phyloP scores from a whole-genome alignment of 768 basidiomycete genomes.

The Leccinum subtestaceum region DNA sequence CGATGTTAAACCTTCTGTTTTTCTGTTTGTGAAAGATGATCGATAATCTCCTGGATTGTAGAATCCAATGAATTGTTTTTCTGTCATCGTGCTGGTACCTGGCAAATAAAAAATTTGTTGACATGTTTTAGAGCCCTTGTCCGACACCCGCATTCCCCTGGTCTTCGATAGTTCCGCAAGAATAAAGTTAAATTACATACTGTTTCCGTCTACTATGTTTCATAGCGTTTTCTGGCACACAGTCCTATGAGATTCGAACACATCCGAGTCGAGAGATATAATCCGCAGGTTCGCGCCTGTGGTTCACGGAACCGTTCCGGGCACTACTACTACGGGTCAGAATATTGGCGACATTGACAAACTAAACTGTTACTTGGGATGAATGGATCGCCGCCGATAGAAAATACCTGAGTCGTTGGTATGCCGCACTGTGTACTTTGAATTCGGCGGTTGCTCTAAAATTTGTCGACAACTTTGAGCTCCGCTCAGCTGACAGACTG shows the following conservation, averaged over 20 bases:
- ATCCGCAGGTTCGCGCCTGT: background rate
- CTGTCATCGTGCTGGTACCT: background rate
- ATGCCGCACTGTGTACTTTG: background rate
- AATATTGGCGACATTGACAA: background rate
- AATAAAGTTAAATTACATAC: background rate
- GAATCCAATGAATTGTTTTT: background rate
- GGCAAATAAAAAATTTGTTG: background rate
- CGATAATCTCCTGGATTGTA: too few species aligned
- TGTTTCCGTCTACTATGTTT: background rate
- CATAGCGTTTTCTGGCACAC: background rate
- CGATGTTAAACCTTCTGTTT: too few species aligned
- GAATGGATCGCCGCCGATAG: background rate
- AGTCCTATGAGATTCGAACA: background rate
- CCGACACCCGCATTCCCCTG: background rate
- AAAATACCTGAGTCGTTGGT: too few species aligned
- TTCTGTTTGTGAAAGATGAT: too few species aligned
- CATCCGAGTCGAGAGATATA: background rate
- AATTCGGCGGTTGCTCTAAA: background rate
- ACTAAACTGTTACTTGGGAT: background rate
- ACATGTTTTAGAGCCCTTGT: background rate
- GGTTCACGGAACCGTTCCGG: background rate
- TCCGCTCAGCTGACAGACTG: background rate
- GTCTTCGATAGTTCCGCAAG: background rate
- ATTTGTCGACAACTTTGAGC: background rate
- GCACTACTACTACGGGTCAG: background rate